Evolutionary conservation across 2,329 filamentous ascomycete genomes (phyloP).

Genomic region (Beauveria caledonica): DNA sequence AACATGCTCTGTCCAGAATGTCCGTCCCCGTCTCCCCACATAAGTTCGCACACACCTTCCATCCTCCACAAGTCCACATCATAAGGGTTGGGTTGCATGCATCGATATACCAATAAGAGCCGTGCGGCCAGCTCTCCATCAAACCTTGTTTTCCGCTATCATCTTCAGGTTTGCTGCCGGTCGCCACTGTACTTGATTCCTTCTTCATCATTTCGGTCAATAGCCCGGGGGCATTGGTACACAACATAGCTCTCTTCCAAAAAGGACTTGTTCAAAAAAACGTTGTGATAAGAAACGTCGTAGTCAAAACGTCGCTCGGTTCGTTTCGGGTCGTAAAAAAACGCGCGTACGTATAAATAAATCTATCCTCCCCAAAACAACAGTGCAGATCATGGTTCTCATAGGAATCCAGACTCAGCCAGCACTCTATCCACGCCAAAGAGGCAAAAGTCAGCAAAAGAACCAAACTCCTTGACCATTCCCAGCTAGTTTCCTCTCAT

Average conservation of each 20-base stretch:
- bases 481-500: neutral
- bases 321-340: slow-evolving; percentile 8
- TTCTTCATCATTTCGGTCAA: neutral
- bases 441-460: slow-evolving; percentile 6
- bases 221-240: neutral
- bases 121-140: neutral
- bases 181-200: neutral
- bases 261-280: neutral
- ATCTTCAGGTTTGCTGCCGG: neutral
- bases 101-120: slow-evolving; percentile 1
- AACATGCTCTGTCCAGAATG: neutral
- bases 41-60: neutral
- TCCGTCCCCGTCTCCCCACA: slow-evolving; percentile 3
- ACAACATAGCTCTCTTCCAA: neutral
- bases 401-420: slow-evolving; percentile 54
- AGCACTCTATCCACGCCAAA: slow-evolving; percentile 38
- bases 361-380: neutral
- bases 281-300: neutral
- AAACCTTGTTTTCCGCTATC: neutral
- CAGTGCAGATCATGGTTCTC: slow-evolving; percentile 18
- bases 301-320: neutral
- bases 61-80: slow-evolving; percentile 1
- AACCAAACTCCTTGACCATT: neutral
- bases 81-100: neutral
- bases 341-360: slow-evolving; percentile 6